A percentile compares a stretch with the other conserved stretches of the same genome.
phyloP scores from a whole-genome alignment of 352 stramenopile genomes.

The Globisporangium echinulatum region DNA sequence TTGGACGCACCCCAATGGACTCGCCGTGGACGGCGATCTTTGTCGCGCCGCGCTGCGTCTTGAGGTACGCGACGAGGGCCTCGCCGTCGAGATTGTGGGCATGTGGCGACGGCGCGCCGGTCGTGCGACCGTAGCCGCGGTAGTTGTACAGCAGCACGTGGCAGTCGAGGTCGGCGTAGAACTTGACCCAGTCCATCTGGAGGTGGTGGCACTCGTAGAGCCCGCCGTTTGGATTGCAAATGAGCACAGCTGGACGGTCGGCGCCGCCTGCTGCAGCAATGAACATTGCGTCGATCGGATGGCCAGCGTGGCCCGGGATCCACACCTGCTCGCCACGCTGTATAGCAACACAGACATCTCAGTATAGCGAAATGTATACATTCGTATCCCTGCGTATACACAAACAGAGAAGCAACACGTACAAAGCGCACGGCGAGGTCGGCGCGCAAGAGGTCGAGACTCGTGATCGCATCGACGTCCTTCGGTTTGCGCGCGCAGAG shows the following conservation, averaged over 20 bases:
- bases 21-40: slow-evolving; percentile 77
- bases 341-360: slow-evolving; percentile 1
- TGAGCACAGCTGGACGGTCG: slow-evolving; percentile 46
- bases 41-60: slow-evolving; percentile 34
- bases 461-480: slow-evolving; percentile 61
- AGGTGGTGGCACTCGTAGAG: slow-evolving; percentile 86
- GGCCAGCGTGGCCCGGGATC: slow-evolving; percentile 50
- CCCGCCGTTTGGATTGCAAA: slow-evolving; percentile 83
- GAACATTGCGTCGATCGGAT: slow-evolving; percentile 80
- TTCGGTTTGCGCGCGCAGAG: slow-evolving; percentile 32
- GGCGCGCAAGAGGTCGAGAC: slow-evolving; percentile 73
- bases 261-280: slow-evolving; percentile 35
- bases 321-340: slow-evolving; percentile 79
- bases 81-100: slow-evolving; percentile 63
- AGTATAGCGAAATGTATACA: neutral
- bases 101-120: slow-evolving; percentile 46
- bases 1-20: slow-evolving; percentile 51
- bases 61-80: slow-evolving; percentile 72
- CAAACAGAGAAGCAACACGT: slow-evolving; percentile 15
- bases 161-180: slow-evolving; percentile 76
- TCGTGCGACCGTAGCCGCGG: slow-evolving; percentile 74
- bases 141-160: slow-evolving; percentile 87
- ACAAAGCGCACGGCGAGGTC: slow-evolving; percentile 74
- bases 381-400: neutral
- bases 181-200: slow-evolving; percentile 87